Percentiles rank a stretch among this genome's conserved stretches.
Conservation (phyloP, 225 moss, liverwort and hornwort species). For the Physcomitrium patens region DNA sequence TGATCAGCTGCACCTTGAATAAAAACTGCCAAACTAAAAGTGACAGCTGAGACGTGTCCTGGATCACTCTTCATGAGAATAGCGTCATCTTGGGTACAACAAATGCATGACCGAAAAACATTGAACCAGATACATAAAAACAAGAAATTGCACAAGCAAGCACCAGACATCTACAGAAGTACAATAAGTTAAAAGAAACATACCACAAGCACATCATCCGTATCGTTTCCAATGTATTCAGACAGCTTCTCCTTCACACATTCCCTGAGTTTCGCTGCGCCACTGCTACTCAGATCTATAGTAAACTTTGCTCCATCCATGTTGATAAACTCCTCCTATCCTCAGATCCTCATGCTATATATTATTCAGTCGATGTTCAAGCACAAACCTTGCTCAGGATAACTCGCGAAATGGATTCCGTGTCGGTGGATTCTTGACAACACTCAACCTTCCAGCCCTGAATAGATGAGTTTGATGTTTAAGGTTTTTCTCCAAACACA, state of each 20-base stretch:
- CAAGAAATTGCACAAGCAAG: not conserved
- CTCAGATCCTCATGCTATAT: slow-evolving; percentile 53
- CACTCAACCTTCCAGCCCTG: slow-evolving; percentile 30
- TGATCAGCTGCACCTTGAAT: slow-evolving; percentile 9
- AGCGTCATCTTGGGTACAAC: not conserved
- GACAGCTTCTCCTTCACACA: slow-evolving; percentile 80
- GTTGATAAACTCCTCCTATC: slow-evolving; percentile 27
- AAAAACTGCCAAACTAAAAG: not conserved
- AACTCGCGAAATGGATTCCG: slow-evolving; percentile 19
- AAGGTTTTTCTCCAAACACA: slow-evolving; percentile 14
- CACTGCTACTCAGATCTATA: slow-evolving; percentile 64
- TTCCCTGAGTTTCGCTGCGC: slow-evolving; percentile 71
- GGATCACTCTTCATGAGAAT: not conserved
- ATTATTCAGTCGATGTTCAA: slow-evolving; percentile 21
- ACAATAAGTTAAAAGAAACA: slow-evolving; percentile 29
- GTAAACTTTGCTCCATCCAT: slow-evolving; percentile 75
- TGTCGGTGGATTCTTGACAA: slow-evolving; percentile 30
- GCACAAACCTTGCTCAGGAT: slow-evolving; percentile 21
- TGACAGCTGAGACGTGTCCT: not conserved
- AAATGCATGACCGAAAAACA: not conserved
- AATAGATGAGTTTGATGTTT: slow-evolving; percentile 21
- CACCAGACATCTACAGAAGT: slow-evolving; percentile 6
- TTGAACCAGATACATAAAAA: not conserved
- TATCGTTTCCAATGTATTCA: slow-evolving; percentile 77
- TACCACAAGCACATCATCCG: slow-evolving; percentile 91